Evolutionary conservation across 257 asterid genomes (phyloP).

Genomic region (Solanum sejunctum): DNA sequence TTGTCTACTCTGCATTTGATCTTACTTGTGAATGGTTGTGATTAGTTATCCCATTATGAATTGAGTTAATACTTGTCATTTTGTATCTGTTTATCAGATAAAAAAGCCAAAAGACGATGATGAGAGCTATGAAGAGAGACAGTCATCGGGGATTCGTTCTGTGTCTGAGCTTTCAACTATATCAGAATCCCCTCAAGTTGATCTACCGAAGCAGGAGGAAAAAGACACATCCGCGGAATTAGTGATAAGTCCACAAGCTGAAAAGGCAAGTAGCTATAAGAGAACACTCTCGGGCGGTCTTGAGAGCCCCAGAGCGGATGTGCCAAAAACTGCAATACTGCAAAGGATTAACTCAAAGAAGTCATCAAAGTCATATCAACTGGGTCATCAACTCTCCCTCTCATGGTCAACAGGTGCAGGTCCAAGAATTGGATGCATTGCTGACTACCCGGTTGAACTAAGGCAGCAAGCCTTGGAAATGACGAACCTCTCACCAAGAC

Average conservation of each 20-base stretch:
- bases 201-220: conserved; percentile 18
- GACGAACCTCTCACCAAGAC: conserved; percentile 67
- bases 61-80: not conserved
- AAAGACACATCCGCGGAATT: conserved; percentile 10
- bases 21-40: not conserved
- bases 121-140: conserved; percentile 23
- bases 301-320: conserved; percentile 67
- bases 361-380: conserved; percentile 56
- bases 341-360: conserved; percentile 76
- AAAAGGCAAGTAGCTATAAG: conserved; percentile 26
- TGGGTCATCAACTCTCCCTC: conserved; percentile 60
- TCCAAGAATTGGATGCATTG: conserved; percentile 86
- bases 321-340: conserved; percentile 51
- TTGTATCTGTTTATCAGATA: conserved; percentile 26
- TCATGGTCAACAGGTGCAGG: conserved; percentile 91
- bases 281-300: conserved; percentile 87
- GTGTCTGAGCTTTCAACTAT: conserved; percentile 12
- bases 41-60: not conserved
- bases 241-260: conserved; percentile 18
- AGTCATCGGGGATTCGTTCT: not conserved
- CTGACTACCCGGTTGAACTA: conserved; percentile 76
- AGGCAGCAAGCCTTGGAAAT: conserved; percentile 71
- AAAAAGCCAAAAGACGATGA: conserved; percentile 51
- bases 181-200: conserved; percentile 13
- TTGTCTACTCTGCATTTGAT: not conserved